Conservation (phyloP, 225 moss, liverwort and hornwort species). For the Climacium dendroides region DNA sequence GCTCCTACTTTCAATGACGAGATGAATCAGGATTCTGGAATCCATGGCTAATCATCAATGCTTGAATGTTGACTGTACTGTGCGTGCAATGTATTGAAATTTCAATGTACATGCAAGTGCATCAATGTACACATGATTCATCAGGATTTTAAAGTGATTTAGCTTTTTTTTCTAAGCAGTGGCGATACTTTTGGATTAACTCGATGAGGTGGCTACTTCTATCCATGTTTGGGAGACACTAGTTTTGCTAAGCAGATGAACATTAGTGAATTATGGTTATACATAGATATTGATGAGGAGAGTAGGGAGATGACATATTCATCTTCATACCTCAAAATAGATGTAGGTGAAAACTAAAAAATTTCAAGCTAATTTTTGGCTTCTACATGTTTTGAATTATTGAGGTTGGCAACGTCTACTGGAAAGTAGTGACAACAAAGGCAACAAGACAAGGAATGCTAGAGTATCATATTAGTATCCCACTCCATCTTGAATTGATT, state of each 20-base stretch:
- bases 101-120: too few species aligned
- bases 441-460: not conserved
- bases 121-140: not conserved
- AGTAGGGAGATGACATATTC: accelerated
- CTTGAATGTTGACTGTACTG: too few species aligned
- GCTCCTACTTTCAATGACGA: not conserved
- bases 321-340: not conserved
- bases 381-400: not conserved
- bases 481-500: not conserved
- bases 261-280: not conserved
- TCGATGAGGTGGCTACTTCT: too few species aligned
- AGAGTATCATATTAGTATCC: not conserved
- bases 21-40: too few species aligned
- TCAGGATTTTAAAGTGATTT: too few species aligned
- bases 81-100: not conserved
- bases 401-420: accelerated
- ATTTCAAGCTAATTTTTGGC: not conserved
- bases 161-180: too few species aligned
- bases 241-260: too few species aligned
- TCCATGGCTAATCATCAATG: too few species aligned
- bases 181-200: too few species aligned
- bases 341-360: not conserved
- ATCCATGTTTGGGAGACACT: too few species aligned
- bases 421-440: not conserved
- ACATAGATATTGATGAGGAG: not conserved